Evolutionary conservation across 371 early-diverging fungal genomes (phyloP).

Genomic region (Capillidium rhysosporum): DNA sequence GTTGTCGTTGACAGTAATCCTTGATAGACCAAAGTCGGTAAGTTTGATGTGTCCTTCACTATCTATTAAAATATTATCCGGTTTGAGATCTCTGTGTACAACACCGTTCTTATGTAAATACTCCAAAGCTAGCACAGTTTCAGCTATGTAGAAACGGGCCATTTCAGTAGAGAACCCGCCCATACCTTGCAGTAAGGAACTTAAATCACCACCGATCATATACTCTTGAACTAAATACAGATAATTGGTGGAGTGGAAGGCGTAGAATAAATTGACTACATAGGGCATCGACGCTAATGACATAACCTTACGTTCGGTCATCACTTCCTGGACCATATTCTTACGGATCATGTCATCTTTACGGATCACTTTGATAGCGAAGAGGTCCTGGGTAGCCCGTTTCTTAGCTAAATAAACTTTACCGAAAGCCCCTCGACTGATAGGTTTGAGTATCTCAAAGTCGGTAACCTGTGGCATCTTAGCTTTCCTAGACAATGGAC

Average conservation of each 20-base stretch:
- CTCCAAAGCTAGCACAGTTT: slow-evolving; percentile 72
- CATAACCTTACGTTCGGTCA: slow-evolving; percentile 77
- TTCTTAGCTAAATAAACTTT: slow-evolving; percentile 69
- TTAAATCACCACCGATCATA: slow-evolving; percentile 89
- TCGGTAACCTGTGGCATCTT: slow-evolving; percentile 53
- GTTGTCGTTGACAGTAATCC: slow-evolving; percentile 25
- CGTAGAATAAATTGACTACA: slow-evolving; percentile 76
- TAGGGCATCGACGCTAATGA: slow-evolving; percentile 72
- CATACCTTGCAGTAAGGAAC: slow-evolving; percentile 53
- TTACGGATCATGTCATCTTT: slow-evolving; percentile 82
- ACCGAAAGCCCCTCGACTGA: slow-evolving; percentile 74
- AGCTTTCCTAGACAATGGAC: not conserved
- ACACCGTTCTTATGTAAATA: slow-evolving; percentile 67
- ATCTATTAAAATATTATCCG: slow-evolving; percentile 62
- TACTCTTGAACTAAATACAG: slow-evolving; percentile 88
- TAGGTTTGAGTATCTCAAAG: slow-evolving; percentile 71
- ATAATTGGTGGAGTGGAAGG: slow-evolving; percentile 76
- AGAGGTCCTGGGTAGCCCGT: slow-evolving; percentile 61
- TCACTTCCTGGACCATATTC: slow-evolving; percentile 84
- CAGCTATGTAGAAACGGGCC: slow-evolving; percentile 75
- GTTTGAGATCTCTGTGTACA: slow-evolving; percentile 66
- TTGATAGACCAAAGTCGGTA: slow-evolving; percentile 85
- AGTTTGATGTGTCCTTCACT: slow-evolving; percentile 71
- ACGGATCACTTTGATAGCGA: slow-evolving; percentile 81
- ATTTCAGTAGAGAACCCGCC: slow-evolving; percentile 63